phyloP scores from a whole-genome alignment of 345 rosid genomes.

The Melaleuca alternifolia region DNA sequence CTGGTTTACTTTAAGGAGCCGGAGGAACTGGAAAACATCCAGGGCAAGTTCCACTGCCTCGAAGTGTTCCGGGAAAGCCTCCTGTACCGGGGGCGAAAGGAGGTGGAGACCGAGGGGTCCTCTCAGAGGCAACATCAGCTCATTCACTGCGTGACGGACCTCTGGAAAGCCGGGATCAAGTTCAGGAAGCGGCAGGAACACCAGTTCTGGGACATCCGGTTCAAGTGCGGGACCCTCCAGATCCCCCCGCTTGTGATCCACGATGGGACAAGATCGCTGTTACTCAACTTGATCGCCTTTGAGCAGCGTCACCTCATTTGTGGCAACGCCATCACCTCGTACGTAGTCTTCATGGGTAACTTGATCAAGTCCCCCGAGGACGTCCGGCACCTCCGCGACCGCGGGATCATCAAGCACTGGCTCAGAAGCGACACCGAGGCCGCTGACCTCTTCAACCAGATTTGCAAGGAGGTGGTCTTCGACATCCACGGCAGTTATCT shows the following conservation, averaged over 20 bases:
- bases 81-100: constrained; percentile 45
- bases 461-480: constrained; percentile 79
- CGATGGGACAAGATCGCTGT: constrained; percentile 81
- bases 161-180: constrained; percentile 67
- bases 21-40: constrained; percentile 25
- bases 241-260: constrained; percentile 73
- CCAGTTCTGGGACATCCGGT: constrained; percentile 77
- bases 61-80: constrained; percentile 68
- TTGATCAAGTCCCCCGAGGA: constrained; percentile 73
- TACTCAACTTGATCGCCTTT: constrained; percentile 74
- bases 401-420: constrained; percentile 76
- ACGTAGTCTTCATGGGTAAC: constrained; percentile 82
- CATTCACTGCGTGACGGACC: constrained; percentile 66
- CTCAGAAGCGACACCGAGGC: constrained; percentile 79
- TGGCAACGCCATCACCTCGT: constrained; percentile 68
- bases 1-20: constrained; percentile 32
- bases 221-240: constrained; percentile 52
- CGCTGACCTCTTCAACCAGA: constrained; percentile 69
- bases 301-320: constrained; percentile 74
- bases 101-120: constrained; percentile 17
- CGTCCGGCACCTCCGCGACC: constrained; percentile 64
- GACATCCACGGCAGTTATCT: constrained; percentile 62
- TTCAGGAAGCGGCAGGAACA: constrained; percentile 60
- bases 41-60: constrained; percentile 60
- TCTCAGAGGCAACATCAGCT: constrained; percentile 68